Conservation (phyloP, 2,329 filamentous ascomycete species). For the Botrytis hyacinthi region DNA sequence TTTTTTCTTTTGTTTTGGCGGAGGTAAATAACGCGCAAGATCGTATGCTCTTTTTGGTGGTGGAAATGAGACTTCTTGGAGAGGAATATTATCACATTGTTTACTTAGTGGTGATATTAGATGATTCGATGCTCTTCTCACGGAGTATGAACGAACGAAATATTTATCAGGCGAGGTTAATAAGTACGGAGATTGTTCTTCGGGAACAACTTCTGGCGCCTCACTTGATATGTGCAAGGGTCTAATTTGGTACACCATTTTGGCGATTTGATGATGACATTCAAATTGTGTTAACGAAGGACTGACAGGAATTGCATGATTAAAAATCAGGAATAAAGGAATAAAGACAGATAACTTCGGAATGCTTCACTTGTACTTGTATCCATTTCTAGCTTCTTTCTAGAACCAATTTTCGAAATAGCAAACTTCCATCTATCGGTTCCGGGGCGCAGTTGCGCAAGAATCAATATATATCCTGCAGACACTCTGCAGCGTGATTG, state of each 20-base stretch:
- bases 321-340: slow-evolving; percentile 14
- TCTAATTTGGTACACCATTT: slow-evolving; percentile 9
- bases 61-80: slow-evolving; percentile 3
- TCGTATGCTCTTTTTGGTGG: slow-evolving; percentile 17
- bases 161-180: slow-evolving; percentile 20
- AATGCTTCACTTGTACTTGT: background rate
- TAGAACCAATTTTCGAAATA: background rate
- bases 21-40: background rate
- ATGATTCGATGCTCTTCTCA: slow-evolving; percentile 1
- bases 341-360: background rate
- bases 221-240: slow-evolving; percentile 19
- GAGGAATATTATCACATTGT: background rate
- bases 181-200: slow-evolving; percentile 15
- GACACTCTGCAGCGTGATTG: slow-evolving; percentile 3
- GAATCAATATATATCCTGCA: slow-evolving; percentile 20
- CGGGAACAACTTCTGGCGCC: slow-evolving; percentile 16
- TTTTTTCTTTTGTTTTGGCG: slow-evolving; percentile 12
- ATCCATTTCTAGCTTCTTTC: background rate
- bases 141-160: slow-evolving; percentile 20
- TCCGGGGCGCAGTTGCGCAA: slow-evolving; percentile 15
- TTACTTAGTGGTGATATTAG: background rate
- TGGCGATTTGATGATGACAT: slow-evolving; percentile 1
- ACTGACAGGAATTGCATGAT: slow-evolving; percentile 13
- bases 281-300: slow-evolving; percentile 10
- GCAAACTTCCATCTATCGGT: background rate